Evolutionary conservation across 164 flowering plant species (phyloP).

Genomic region (Nymphaea thermarum): DNA sequence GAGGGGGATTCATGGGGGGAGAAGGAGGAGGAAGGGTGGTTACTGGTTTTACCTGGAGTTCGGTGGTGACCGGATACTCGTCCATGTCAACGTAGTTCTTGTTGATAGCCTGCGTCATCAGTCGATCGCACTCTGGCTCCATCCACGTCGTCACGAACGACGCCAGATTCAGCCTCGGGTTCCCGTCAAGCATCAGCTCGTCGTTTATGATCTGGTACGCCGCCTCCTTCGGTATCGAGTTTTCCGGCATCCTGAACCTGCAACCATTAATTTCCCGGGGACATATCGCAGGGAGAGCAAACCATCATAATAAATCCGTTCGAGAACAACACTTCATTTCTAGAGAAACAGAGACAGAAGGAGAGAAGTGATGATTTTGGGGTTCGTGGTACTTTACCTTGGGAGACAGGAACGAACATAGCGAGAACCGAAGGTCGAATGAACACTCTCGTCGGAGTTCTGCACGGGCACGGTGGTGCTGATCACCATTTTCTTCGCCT

Average conservation of each 20-base stretch:
- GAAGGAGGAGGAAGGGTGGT: not conserved
- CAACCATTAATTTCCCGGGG: not conserved
- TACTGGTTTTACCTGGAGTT: slow-evolving; percentile 46
- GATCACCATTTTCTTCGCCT: slow-evolving; percentile 18
- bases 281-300: not conserved
- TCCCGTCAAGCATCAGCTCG: slow-evolving; percentile 71
- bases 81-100: slow-evolving; percentile 88
- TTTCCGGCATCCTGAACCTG: slow-evolving; percentile 44
- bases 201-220: slow-evolving; percentile 64
- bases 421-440: slow-evolving; percentile 41
- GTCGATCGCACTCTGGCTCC: slow-evolving; percentile 70
- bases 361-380: not conserved
- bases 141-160: slow-evolving; percentile 89
- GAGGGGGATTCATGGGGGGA: not conserved
- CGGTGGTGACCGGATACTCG: slow-evolving; percentile 70
- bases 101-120: slow-evolving; percentile 47
- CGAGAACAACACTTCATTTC: not conserved
- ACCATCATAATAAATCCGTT: not conserved
- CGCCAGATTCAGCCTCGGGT: slow-evolving; percentile 61
- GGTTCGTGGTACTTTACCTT: slow-evolving; percentile 8
- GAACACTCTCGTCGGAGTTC: slow-evolving; percentile 13
- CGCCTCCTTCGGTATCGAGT: slow-evolving; percentile 60
- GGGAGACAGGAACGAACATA: slow-evolving; percentile 36
- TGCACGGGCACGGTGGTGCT: slow-evolving; percentile 10
- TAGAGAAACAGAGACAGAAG: not conserved